Conservation (phyloP, 441 rosid species). For the Omphalea diandra region DNA sequence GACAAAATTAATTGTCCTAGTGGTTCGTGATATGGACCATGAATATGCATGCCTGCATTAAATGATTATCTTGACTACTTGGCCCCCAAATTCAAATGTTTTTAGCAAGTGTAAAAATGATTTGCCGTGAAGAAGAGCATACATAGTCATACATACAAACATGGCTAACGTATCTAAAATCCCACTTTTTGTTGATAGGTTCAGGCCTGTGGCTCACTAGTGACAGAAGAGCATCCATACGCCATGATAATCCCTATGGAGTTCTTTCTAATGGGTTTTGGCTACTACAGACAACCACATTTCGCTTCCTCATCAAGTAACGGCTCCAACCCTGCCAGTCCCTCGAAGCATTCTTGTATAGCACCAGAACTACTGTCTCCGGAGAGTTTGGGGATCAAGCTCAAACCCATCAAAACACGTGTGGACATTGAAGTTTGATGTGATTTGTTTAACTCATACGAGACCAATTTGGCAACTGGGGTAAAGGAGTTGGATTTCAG, state of each 20-base stretch:
- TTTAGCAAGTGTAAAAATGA: not conserved
- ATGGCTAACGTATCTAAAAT: not conserved
- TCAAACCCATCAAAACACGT: conserved; percentile 63
- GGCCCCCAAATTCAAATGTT: too few relatives aligned
- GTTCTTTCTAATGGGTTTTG: conserved; percentile 51
- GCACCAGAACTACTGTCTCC: conserved; percentile 63
- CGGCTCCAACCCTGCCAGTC: conserved; percentile 42
- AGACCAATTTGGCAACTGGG: too few relatives aligned
- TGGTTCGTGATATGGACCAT: not conserved
- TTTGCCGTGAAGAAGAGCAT: too few relatives aligned
- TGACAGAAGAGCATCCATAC: conserved; percentile 74
- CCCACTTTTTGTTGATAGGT: conserved; percentile 41
- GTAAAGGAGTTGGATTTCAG: not conserved
- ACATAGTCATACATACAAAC: not conserved
- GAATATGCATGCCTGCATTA: too few relatives aligned
- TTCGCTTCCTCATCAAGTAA: conserved; percentile 35
- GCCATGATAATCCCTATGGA: conserved; percentile 65
- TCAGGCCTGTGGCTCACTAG: conserved; percentile 78
- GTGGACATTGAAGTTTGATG: conserved; percentile 30
- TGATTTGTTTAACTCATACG: not conserved
- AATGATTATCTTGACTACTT: too few relatives aligned
- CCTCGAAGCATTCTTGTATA: conserved; percentile 40
- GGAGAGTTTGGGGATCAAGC: conserved; percentile 62
- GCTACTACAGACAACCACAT: conserved; percentile 39
- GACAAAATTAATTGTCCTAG: not conserved